A percentile compares a stretch with the other conserved stretches of the same genome.
Conservation (phyloP, 306 rosid species). For the Citrullus mucosospermus region DNA sequence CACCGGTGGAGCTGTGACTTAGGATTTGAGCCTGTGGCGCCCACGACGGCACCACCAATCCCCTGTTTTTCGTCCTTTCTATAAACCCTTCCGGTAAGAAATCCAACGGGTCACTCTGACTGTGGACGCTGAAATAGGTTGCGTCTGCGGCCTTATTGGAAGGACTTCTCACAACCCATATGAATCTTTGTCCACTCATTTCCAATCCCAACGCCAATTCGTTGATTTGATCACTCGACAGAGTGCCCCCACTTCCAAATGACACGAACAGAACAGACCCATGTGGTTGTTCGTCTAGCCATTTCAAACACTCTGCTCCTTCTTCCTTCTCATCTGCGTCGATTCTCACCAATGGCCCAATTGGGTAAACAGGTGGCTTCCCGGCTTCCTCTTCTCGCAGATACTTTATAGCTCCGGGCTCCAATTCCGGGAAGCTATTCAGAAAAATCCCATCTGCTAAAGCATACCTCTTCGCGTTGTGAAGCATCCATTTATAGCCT, state of each 20-base stretch:
- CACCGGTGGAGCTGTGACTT: conserved; percentile 48
- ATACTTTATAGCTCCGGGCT: conserved; percentile 25
- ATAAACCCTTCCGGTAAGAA: conserved; percentile 50
- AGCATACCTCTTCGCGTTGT: conserved; percentile 25
- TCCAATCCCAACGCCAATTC: conserved; percentile 35
- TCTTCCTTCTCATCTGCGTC: conserved; percentile 1
- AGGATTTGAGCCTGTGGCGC: conserved; percentile 63
- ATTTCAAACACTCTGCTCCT: conserved; percentile 19
- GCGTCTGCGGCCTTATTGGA: conserved; percentile 19
- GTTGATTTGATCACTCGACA: conserved; percentile 14
- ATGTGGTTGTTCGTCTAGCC: conserved; percentile 33
- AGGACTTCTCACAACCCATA: conserved; percentile 37
- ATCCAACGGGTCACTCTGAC: conserved; percentile 12
- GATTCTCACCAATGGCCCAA: conserved; percentile 40
- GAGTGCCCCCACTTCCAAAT: conserved; percentile 40
- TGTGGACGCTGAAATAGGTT: conserved; percentile 30
- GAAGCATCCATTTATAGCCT: conserved; percentile 33
- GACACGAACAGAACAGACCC: conserved; percentile 32
- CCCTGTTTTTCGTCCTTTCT: conserved; percentile 38
- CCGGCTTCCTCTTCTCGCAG: conserved; percentile 22
- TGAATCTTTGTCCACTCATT: conserved; percentile 24
- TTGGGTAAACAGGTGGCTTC: conserved; percentile 35
- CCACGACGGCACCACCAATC: conserved; percentile 40
- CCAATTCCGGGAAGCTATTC: conserved; percentile 52
- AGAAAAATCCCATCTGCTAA: conserved; percentile 38